Conservation (phyloP, 768 basidiomycete species). For the Leccinum uliginosum region DNA sequence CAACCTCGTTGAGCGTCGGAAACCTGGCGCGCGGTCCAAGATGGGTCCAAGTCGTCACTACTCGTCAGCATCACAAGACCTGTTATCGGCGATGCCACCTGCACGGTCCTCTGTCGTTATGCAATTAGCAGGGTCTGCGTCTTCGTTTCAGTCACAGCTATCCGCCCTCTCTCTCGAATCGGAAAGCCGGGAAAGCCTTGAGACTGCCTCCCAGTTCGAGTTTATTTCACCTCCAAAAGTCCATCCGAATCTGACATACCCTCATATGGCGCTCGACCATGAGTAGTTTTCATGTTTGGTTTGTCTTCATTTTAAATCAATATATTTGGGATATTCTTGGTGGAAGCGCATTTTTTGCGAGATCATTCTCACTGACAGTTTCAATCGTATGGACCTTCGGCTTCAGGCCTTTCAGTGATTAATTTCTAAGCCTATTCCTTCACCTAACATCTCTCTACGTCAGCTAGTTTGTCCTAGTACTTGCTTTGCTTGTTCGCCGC, state of each 20-base stretch:
- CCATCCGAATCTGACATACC: conserved; percentile 46
- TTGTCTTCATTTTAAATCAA: conserved; percentile 13
- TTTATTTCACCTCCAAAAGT: conserved; percentile 50
- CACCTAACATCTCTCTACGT: conserved; percentile 6
- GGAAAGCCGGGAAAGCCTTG: conserved; percentile 50
- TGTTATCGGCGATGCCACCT: conserved; percentile 14
- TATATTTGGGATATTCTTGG: conserved; percentile 10
- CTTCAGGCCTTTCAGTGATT: neutral
- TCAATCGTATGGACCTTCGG: conserved; percentile 1
- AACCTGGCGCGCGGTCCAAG: conserved; percentile 16
- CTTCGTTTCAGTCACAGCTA: conserved; percentile 27
- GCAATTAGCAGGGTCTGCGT: conserved; percentile 20
- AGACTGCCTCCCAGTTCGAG: conserved; percentile 63
- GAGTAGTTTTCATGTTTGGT: conserved; percentile 21
- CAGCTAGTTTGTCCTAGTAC: conserved; percentile 15
- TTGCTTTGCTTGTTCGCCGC: conserved; percentile 20
- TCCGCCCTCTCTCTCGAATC: conserved; percentile 22
- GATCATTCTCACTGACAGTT: conserved; percentile 12
- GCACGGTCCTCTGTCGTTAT: conserved; percentile 12
- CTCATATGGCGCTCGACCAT: conserved; percentile 52
- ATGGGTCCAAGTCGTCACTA: conserved; percentile 15
- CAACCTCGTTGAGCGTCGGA: conserved; percentile 28
- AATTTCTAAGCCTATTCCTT: conserved; percentile 7
- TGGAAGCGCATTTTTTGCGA: conserved; percentile 11
- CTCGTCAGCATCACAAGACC: conserved; percentile 31